phyloP scores from a whole-genome alignment of 2,329 filamentous ascomycete genomes.

The Alternaria novae-zelandiae region DNA sequence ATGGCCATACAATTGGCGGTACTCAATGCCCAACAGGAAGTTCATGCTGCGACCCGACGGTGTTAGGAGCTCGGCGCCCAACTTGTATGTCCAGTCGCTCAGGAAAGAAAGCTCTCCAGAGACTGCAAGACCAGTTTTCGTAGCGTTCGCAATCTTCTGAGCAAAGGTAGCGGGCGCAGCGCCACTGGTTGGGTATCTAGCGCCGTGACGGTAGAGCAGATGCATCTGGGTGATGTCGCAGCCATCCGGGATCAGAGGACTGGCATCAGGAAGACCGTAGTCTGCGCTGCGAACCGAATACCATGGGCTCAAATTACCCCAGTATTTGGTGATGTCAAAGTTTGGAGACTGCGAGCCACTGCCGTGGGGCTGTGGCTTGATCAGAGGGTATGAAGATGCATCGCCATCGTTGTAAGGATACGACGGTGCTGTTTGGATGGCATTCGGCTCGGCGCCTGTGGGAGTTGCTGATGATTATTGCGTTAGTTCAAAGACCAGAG shows the following conservation, averaged over 20 bases:
- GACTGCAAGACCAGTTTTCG: slow-evolving; percentile 30
- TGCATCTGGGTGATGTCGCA: slow-evolving; percentile 39
- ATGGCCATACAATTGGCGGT: slow-evolving; percentile 52
- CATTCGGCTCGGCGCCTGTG: slow-evolving; percentile 34
- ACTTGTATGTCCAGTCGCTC: slow-evolving; percentile 36
- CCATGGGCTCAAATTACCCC: slow-evolving; percentile 42
- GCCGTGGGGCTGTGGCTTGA: slow-evolving; percentile 31
- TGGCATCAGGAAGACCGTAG: slow-evolving; percentile 35
- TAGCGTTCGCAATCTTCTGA: slow-evolving; percentile 33
- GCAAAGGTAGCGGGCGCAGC: slow-evolving; percentile 34
- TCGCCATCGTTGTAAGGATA: slow-evolving; percentile 38
- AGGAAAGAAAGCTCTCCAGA: slow-evolving; percentile 38
- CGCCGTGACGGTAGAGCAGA: slow-evolving; percentile 39
- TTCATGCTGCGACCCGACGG: slow-evolving; percentile 45
- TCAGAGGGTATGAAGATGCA: slow-evolving; percentile 29
- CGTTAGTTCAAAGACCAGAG: neutral
- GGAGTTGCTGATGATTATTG: slow-evolving; percentile 21
- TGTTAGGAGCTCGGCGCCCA: slow-evolving; percentile 39
- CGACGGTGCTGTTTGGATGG: slow-evolving; percentile 35
- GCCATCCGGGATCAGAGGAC: slow-evolving; percentile 32
- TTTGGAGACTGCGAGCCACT: slow-evolving; percentile 18
- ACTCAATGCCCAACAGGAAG: slow-evolving; percentile 50
- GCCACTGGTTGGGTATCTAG: slow-evolving; percentile 37
- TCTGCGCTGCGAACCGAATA: slow-evolving; percentile 37
- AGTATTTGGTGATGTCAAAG: slow-evolving; percentile 40